Base-by-base conservation (phyloP, 371 early-diverging fungal genomes). In the Mucor indicus region DNA sequence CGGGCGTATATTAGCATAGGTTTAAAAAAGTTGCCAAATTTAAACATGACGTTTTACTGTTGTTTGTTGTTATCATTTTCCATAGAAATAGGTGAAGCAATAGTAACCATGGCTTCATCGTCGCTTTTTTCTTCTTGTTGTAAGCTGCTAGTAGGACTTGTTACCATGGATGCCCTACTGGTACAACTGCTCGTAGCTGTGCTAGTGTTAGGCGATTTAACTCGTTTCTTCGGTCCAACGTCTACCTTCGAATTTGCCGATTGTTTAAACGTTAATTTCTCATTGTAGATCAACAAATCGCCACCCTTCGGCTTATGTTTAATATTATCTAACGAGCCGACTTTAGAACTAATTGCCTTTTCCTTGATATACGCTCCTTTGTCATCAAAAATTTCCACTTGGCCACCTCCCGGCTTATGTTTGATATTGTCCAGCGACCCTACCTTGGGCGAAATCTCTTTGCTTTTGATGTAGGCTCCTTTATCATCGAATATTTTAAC, bases 241-340 rank as follows among this genome's bases (percentile, higher is more conserved):
- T 54, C 48, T 25, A 42, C 27, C 15, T 43, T 40, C 15, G 37
- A 6, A 48, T 30, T 44, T 7, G 42, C 40, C 1, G 37, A 15
- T 10, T 53, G 37, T 42, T 41, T 44, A 15, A 53, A 53, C 1
- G 29, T 25, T 6, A 53, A 12, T 17, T 46, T 57, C 29, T 57
- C 53, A 31, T 52, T 46, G 12, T 52, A 59, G 13, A 59, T 50
- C 13, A 44, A 44, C 4, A 41, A 10, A 39, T 53, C 50, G 1
- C 59, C 59, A 8, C 59, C 59, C 17, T 39, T 38, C 2, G 59
- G 49, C n/a, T 53, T 58, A 22, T 58, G 59, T 2, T 58, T 41
- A 20, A 58, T 46, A 16, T 58, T 58, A 15, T 58, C 58, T 24
- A 58, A 42, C 10, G 58, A 58, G n/a, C 58, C 53, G 1, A 58